phyloP scores from a whole-genome alignment of 2,329 filamentous ascomycete genomes.

The Aspergillus pseudotamarii region DNA sequence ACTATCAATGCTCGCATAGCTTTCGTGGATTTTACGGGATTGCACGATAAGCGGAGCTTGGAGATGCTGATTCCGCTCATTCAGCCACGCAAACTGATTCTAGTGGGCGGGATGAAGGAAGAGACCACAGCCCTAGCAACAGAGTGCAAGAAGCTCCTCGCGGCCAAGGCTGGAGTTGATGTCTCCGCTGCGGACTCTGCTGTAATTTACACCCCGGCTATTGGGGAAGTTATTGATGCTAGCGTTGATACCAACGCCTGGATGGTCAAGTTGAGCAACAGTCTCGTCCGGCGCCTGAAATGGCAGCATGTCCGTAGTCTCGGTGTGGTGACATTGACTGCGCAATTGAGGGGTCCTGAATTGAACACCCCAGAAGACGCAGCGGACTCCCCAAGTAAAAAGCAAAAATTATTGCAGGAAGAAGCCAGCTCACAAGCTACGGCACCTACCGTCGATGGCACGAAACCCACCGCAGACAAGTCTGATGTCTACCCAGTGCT shows the following conservation, averaged over 20 bases:
- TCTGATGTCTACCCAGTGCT: slow-evolving; percentile 53
- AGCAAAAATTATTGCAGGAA: slow-evolving; percentile 53
- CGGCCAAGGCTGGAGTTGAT: slow-evolving; percentile 42
- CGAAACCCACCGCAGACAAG: slow-evolving; percentile 31
- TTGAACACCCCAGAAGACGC: slow-evolving; percentile 33
- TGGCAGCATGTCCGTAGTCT: slow-evolving; percentile 94
- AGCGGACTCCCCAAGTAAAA: slow-evolving; percentile 51
- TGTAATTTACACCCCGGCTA: slow-evolving; percentile 78
- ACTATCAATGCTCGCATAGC: slow-evolving; percentile 74
- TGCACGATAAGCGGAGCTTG: slow-evolving; percentile 91
- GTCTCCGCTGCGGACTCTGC: slow-evolving; percentile 54
- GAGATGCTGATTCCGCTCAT: slow-evolving; percentile 95
- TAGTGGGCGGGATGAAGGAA: slow-evolving; percentile 77
- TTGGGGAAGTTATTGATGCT: slow-evolving; percentile 78
- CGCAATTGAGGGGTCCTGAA: slow-evolving; percentile 61
- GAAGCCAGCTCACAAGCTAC: slow-evolving; percentile 39
- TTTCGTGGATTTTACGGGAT: slow-evolving; percentile 86
- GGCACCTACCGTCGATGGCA: slow-evolving; percentile 22
- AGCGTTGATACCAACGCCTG: slow-evolving; percentile 98
- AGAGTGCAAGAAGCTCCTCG: slow-evolving; percentile 73
- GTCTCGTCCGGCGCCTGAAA: slow-evolving; percentile 80
- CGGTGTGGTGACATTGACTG: slow-evolving; percentile 90
- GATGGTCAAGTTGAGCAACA: slow-evolving; percentile 86
- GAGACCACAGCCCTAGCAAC: slow-evolving; percentile 79
- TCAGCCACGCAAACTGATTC: slow-evolving; percentile 87